phyloP scores from a whole-genome alignment of 2,329 filamentous ascomycete genomes.

The Drechmeria coniospora region DNA sequence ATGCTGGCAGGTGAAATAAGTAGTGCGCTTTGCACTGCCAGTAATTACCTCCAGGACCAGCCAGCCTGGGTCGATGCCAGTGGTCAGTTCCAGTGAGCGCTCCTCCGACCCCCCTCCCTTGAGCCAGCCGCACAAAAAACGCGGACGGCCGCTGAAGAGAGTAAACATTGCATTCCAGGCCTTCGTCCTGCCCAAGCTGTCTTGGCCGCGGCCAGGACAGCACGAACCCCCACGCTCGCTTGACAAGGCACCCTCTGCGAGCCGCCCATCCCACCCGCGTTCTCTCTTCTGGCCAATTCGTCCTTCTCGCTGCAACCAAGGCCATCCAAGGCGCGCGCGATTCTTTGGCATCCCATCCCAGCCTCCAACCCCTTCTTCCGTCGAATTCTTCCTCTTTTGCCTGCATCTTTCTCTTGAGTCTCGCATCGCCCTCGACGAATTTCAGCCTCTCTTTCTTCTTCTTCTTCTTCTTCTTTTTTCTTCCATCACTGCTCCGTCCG shows the following conservation, averaged over 20 bases:
- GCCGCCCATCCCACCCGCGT: conserved; percentile 2
- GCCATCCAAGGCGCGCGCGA: too few species aligned
- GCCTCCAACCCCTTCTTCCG: too few species aligned
- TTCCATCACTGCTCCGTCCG: neutral
- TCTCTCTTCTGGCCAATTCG: conserved; percentile 5
- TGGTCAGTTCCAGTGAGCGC: too few species aligned
- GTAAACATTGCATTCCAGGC: conserved; percentile 16
- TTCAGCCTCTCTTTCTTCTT: neutral
- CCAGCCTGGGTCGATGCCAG: too few species aligned
- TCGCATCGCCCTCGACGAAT: neutral
- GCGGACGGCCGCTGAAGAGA: conserved; percentile 6
- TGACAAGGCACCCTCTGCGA: too few species aligned
- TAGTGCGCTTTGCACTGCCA: too few species aligned
- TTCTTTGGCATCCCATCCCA: too few species aligned
- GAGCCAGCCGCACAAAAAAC: conserved; percentile 11
- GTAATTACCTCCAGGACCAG: too few species aligned
- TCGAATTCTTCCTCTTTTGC: conserved; percentile 1
- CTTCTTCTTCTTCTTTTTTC: neutral
- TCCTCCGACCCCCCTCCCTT: conserved; percentile 8
- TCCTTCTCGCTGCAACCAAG: conserved; percentile 9
- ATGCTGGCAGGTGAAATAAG: too few species aligned
- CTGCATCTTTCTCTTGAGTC: neutral
- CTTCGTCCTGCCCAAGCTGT: too few species aligned
- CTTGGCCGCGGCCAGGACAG: too few species aligned
- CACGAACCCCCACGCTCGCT: too few species aligned